Evolutionary conservation across 2,329 filamentous ascomycete genomes (phyloP), one percentile per base, ranked within the genome.

Genomic region (Sclerotinia sclerotiorum): DNA sequence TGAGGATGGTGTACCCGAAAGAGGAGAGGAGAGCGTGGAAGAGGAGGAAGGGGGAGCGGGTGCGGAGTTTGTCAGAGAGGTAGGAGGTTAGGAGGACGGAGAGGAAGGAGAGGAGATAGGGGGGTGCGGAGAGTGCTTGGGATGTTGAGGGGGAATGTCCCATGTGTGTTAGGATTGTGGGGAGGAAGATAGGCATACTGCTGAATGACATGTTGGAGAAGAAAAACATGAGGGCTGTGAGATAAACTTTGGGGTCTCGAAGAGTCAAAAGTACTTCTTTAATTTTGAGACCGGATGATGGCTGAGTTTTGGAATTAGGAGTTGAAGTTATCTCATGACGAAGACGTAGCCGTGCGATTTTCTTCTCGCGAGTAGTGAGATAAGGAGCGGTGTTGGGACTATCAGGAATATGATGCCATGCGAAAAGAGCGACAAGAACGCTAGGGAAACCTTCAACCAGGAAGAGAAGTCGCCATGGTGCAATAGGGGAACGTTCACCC

Each of bases 121-220:
- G 93, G 0, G 92, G 92, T 0, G 92, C 92, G 48, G 90, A 87
- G 69, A 97, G 87, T 7, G 88, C 91, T 83, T 97, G 93, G 0
- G 92, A 86, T 3, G 85, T 80, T 2, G 90, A 80, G 1, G 85
- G 79, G 48, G 86, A 83, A 80, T 92, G 90, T 69, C 91, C 91
- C 92, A 96, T 88, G 76, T 89, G 86, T 69, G 83, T 82, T 58
- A 96, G 84, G 71, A 96, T 92, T 32, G 90, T 93, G 48, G 93
- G 93, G 3, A 97, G 84, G 77, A 97, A 97, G 61, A 95, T 91
- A 3, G 93, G 93, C 77, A 97, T 88, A 29, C 91, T 94, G 75
- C 88, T 89, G 81, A 97, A 97, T 17, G 93, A 90, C 77, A 96
- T 90, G 79, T 97, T 97, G 76, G 90, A 88, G 78, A 90, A 87